Base-by-base conservation (phyloP, 1,284 basidiomycete species). In the Microbotryum intermedium region DNA sequence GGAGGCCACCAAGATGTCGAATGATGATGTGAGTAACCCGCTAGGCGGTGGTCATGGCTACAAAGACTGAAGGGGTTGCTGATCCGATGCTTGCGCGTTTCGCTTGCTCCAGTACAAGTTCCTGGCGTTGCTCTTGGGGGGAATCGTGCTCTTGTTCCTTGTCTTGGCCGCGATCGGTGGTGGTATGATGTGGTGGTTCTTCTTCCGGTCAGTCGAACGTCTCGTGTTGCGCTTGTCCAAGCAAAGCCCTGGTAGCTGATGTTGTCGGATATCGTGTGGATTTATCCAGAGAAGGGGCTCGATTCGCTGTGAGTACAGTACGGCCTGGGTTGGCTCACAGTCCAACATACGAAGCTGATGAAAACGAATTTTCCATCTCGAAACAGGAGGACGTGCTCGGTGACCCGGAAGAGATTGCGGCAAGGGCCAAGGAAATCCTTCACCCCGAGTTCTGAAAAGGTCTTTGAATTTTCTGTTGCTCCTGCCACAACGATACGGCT, bases 21-120 rank as follows among this genome's bases (percentile, higher is more conserved):
- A 47, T 10, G 59, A 63, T 25, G 66, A 68, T 52, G 66, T 65
- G 46, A 45, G 60, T 59, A n/a, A 5, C 11, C 18, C 18, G 34
- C 34, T 18, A 16, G 16, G 11, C 21, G 46, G n/a, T 13, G 26
- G 11, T 51, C 20, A 16, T 30, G 49, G 4, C 16, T 23, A 25
- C 10, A 11, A 16, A 39, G 9, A 10, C 34, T 39, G 34, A 18
- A 39, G 34, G 16, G 25, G 4, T 18, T 21, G 26, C 10, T n/a
- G 6, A 25, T 18, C 29, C 25, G 4, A 6, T n/a, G 28, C 45
- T 55, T 39, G n/a, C n/a, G n/a, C n/a, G n/a, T n/a, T 20, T n/a
- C 18, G 34, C 34, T 39, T 18, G 11, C 25, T 20, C 34, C 57
- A 65, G 63, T 62, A 58, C 53, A 56, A 55, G 34, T 65, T 65